phyloP scores from a whole-genome alignment of 2,329 filamentous ascomycete species.

The Lecanicillium sp. region DNA sequence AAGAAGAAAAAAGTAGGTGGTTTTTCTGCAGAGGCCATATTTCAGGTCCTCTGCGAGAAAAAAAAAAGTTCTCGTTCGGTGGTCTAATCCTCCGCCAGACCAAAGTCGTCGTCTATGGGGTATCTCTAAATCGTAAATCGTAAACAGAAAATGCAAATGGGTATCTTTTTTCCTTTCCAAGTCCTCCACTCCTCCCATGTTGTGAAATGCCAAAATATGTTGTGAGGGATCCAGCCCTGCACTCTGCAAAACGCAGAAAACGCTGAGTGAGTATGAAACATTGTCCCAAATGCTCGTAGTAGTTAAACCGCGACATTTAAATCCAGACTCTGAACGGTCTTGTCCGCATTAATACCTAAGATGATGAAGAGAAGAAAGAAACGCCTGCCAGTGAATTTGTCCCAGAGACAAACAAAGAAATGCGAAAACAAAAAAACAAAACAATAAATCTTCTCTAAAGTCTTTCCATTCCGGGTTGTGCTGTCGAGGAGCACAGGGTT shows the following conservation, averaged over 20 bases:
- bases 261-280: conserved; percentile 8
- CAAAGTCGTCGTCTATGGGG: conserved; percentile 6
- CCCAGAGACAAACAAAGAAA: conserved; percentile 1
- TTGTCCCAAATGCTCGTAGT: conserved; percentile 12
- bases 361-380: conserved; percentile 5
- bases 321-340: conserved; percentile 12
- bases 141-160: conserved; percentile 3
- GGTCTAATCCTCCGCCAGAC: conserved; percentile 9
- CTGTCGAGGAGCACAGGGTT: background rate
- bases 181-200: conserved; percentile 2
- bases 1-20: conserved; percentile 3
- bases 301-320: conserved; percentile 15
- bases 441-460: conserved; percentile 12
- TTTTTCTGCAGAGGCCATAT: conserved; percentile 12
- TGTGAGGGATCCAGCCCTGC: conserved; percentile 9
- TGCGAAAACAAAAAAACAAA: conserved; percentile 4
- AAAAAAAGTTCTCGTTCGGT: conserved; percentile 12
- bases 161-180: conserved; percentile 4
- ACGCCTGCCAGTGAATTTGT: conserved; percentile 13
- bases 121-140: conserved; percentile 13
- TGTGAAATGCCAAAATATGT: conserved; percentile 2
- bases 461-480: conserved; percentile 10
- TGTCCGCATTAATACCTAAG: conserved; percentile 16
- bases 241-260: background rate
- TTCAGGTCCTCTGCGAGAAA: conserved; percentile 11